Base-by-base conservation (phyloP, 2,329 filamentous ascomycete species). In the Xenoacremonium recifei region DNA sequence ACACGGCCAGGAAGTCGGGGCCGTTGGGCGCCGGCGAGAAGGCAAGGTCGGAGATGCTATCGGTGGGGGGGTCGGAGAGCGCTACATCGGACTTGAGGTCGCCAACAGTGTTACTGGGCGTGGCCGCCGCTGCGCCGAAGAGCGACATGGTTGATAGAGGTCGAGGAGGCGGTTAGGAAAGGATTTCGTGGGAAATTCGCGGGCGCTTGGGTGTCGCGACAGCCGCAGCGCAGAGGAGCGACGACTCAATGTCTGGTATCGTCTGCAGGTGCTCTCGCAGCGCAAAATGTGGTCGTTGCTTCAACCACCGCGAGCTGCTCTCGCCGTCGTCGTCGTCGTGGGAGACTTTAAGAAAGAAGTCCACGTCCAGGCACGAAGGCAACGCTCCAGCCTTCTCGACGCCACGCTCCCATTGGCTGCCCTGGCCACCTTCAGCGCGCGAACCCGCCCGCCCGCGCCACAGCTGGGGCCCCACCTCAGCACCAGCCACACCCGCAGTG, bases 71-170 rank as follows among this genome's bases (percentile, higher is more conserved):
- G 51, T 84, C 79, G 46, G 72, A 78, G 42, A 99, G 74, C 40
- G 85, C 77, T 40, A 97, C 82, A 67, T 99, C 93, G 61, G 91
- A 87, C 61, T 86, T 90, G 45, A 96, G 84, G 60, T 99, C 92
- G 56, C 93, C 93, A 6, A 92, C 82, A 2, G 91, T 93, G 53
- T 85, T 87, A 27, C 81, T 66, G 21, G 81, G 57, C 21, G 82
- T 15, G 15, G 21, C 21, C 23, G 81, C 57, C 36, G 80, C 58
- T 40, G 73, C 59, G 43, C 77, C 76, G 58, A 84, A 85, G 41
- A 84, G 71, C 21, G 86, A 77, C 87, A 91, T 89, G 35, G 51
- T 70, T 57, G 33, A 32, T 27, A 32, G 37, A 39, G 18, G 36
- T 36, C 21, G 23, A 27, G 23, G 13, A 27, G 23, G 23, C 7